These are phyloP conservation scores for Aspergillus texensis DNA, from an alignment of 2,329 filamentous ascomycete genomes.

Conservation along the genomic window DNA sequence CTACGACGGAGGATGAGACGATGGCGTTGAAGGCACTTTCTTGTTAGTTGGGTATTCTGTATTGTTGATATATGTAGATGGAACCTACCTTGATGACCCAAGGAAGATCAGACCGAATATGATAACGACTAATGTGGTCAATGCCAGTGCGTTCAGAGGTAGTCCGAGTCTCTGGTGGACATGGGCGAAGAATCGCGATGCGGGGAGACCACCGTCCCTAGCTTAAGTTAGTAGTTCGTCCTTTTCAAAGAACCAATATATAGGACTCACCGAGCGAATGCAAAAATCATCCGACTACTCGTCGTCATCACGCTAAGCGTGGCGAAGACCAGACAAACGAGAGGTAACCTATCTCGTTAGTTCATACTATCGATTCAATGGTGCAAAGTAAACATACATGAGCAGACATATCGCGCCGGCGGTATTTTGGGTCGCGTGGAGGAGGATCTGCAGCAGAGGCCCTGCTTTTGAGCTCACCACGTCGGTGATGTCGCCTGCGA, in stretches of 20 bases:
- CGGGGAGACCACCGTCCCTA: slow-evolving; percentile 67
- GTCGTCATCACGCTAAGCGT: slow-evolving; percentile 36
- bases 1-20: slow-evolving; percentile 69
- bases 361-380: background rate
- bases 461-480: slow-evolving; percentile 60
- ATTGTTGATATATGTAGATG: fast-evolving
- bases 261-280: slow-evolving; percentile 28
- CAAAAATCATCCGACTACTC: slow-evolving; percentile 36
- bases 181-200: slow-evolving; percentile 60
- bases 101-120: slow-evolving; percentile 71
- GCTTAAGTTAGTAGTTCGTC: background rate
- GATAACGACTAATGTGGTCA: slow-evolving; percentile 63
- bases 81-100: slow-evolving; percentile 53
- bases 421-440: slow-evolving; percentile 63
- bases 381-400: slow-evolving; percentile 45
- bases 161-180: slow-evolving; percentile 64
- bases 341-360: slow-evolving; percentile 28
- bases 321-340: slow-evolving; percentile 32
- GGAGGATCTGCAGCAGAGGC: slow-evolving; percentile 64
- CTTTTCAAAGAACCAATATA: background rate
- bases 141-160: slow-evolving; percentile 66
- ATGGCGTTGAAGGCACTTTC: slow-evolving; percentile 70
- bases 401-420: slow-evolving; percentile 64
- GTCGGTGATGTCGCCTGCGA: slow-evolving; percentile 58
- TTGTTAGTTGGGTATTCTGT: slow-evolving; percentile 2